Evolutionary conservation across 2,329 filamentous ascomycete genomes (phyloP).

Genomic region (Sporothrix humicola): DNA sequence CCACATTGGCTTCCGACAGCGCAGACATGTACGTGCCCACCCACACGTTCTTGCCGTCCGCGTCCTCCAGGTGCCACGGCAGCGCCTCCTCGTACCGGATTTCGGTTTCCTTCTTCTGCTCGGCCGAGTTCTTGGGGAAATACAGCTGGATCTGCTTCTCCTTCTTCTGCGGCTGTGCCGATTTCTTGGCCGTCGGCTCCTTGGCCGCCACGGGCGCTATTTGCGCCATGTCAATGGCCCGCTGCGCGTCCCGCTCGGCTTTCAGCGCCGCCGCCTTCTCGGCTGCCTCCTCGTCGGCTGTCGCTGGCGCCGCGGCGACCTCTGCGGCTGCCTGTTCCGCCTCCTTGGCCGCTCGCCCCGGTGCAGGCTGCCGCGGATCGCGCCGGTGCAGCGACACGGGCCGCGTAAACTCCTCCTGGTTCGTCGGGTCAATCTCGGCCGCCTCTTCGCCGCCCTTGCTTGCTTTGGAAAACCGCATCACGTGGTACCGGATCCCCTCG

Average conservation of each 20-base stretch:
- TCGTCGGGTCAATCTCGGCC: constrained; percentile 66
- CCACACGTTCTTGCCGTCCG: constrained; percentile 94
- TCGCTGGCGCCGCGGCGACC: constrained; percentile 43
- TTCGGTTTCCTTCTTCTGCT: constrained; percentile 74
- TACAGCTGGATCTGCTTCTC: constrained; percentile 83
- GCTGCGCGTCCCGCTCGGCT: constrained; percentile 82
- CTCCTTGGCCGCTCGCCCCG: constrained; percentile 67
- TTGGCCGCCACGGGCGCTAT: constrained; percentile 85
- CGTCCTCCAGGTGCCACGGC: constrained; percentile 96
- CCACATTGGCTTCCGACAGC: constrained; percentile 82
- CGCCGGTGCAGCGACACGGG: constrained; percentile 89
- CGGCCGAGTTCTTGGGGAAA: constrained; percentile 77
- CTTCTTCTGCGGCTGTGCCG: constrained; percentile 62
- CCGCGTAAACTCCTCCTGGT: constrained; percentile 80
- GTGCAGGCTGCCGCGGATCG: constrained; percentile 74
- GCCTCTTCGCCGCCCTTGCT: constrained; percentile 56
- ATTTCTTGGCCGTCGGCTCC: constrained; percentile 54
- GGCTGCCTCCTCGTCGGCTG: constrained; percentile 62
- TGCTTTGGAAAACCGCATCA: constrained; percentile 76
- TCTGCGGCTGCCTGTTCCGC: constrained; percentile 51
- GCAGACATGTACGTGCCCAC: constrained; percentile 89
- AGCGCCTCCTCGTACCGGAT: constrained; percentile 92
- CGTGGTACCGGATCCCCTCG: constrained; percentile 81
- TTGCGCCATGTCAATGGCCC: constrained; percentile 85
- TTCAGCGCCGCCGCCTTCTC: constrained; percentile 71